A percentile compares a stretch with the other conserved stretches of the same genome.
These are phyloP conservation scores for Acephala macrosclerotiorum DNA, from an alignment of 2,329 filamentous ascomycete genomes.

Conservation along the genomic window DNA sequence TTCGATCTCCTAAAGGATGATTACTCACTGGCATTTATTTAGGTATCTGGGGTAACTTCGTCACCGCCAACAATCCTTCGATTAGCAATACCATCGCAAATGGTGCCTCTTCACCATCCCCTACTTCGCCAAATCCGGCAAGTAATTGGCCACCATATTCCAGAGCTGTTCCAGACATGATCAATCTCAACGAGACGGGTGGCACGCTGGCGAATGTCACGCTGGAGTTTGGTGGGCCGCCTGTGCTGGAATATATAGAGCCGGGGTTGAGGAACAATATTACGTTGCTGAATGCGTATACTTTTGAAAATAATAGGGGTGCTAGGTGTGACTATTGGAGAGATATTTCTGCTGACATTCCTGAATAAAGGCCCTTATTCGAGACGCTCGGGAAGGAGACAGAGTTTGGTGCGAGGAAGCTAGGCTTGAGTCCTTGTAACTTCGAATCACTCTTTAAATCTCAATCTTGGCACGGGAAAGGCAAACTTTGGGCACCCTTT, in stretches of 20 bases:
- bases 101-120: conserved; percentile 17
- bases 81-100: conserved; percentile 24
- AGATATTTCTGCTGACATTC: conserved; percentile 22
- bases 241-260: conserved; percentile 9
- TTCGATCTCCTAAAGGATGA: conserved; percentile 1
- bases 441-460: too few species aligned
- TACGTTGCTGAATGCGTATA: conserved; percentile 21
- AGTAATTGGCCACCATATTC: conserved; percentile 23
- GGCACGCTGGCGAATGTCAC: conserved; percentile 7
- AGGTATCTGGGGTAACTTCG: conserved; percentile 30
- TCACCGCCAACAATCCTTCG: conserved; percentile 22
- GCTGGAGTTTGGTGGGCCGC: not conserved
- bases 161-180: conserved; percentile 9
- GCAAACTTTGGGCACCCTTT: too few species aligned
- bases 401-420: too few species aligned
- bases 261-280: conserved; percentile 23
- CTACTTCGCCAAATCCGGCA: conserved; percentile 11
- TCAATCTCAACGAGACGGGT: conserved; percentile 30
- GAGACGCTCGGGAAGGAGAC: too few species aligned
- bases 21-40: too few species aligned
- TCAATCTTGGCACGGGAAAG: too few species aligned
- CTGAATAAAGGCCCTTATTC: too few species aligned
- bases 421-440: too few species aligned
- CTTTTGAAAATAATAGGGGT: conserved; percentile 26
- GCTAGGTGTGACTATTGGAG: conserved; percentile 30